Percentiles rank a stretch among this genome's conserved stretches.
phyloP scores from a whole-genome alignment of 169 alveolate genomes.

The Plasmodium vinckei region DNA sequence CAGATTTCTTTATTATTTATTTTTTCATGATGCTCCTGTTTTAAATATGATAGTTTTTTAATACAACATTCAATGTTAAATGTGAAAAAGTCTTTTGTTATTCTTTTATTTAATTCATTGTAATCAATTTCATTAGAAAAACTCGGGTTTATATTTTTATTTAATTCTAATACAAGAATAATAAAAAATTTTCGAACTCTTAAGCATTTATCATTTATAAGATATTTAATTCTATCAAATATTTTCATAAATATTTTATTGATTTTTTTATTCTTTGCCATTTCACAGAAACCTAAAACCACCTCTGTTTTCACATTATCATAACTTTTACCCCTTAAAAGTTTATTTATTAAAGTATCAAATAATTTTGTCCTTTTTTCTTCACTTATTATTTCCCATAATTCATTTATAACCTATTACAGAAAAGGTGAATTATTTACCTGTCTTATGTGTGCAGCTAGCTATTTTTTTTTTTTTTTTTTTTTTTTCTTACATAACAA shows the following conservation, averaged over 20 bases:
- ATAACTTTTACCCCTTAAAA: conserved; percentile 31
- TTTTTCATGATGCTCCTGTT: conserved; percentile 42
- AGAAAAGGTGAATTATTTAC: background rate
- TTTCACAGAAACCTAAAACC: conserved; percentile 50
- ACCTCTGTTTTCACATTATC: conserved; percentile 60
- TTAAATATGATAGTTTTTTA: conserved; percentile 56
- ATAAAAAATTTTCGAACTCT: conserved; percentile 37
- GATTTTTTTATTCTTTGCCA: conserved; percentile 44
- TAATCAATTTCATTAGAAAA: conserved; percentile 25
- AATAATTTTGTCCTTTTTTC: conserved; percentile 38
- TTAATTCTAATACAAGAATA: conserved; percentile 22
- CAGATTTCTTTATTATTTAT: conserved; percentile 49
- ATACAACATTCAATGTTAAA: conserved; percentile 32
- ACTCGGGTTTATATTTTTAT: conserved; percentile 16
- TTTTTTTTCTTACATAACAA: conserved; percentile 49
- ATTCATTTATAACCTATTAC: conserved; percentile 30
- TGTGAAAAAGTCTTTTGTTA: conserved; percentile 63
- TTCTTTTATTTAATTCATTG: conserved; percentile 37
- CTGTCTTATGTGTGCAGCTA: background rate
- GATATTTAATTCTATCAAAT: conserved; percentile 46
- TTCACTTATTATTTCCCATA: conserved; percentile 67
- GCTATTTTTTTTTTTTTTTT: background rate
- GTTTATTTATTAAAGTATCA: conserved; percentile 23
- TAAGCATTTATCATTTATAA: conserved; percentile 37
- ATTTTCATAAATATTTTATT: conserved; percentile 30